Base-by-base conservation (phyloP, 257 asterid genomes). In the Fraxinus anomala region DNA sequence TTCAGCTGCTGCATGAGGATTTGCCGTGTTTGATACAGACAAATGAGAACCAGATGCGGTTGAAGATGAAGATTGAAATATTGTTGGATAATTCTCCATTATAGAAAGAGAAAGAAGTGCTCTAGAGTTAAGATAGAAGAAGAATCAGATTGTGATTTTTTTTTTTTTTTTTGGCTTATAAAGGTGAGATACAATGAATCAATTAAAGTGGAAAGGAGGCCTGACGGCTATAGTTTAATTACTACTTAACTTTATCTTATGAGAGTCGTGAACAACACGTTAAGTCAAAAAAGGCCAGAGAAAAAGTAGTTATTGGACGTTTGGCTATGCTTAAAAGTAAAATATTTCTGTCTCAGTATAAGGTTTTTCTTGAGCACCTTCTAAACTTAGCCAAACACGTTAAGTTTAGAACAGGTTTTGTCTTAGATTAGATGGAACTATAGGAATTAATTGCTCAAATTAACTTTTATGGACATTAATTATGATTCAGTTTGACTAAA, bases 221-320 rank as follows among this genome's bases (percentile, higher is more conserved):
- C 72, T 80, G 87, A 81, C 77, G 81, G 84, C 85, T 77, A 61
- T 78, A 59, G 72, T 30, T 73, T 77, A 79, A 79, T 81, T 72
- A 73, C 66, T 73, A 39, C 3, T 68, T 3, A 3, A 5, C 31
- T 21, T 36, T 75, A 16, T 68, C 13, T 6, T 73, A 24, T 65
- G 63, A 26, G 51, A 77, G 91, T 70, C 88, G 84, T 85, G 68
- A 82, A 82, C 78, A 83, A 67, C 89, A 87, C 88, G 91, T 74
- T 72, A 83, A 73, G 85, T 85, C 85, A 80, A 75, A 80, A 72
- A 74, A 19, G 73, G 26, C 14, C 7, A 56, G 13, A 56, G 30
- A 30, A 10, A 16, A 42, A 23, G 11, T 49, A 23, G 3, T 1
- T 63, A 12, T 30, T 23, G 44, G 17, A 14, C 14, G 51, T 44